phyloP scores from a whole-genome alignment of 345 rosid genomes.

The Hypericum androsaemum region DNA sequence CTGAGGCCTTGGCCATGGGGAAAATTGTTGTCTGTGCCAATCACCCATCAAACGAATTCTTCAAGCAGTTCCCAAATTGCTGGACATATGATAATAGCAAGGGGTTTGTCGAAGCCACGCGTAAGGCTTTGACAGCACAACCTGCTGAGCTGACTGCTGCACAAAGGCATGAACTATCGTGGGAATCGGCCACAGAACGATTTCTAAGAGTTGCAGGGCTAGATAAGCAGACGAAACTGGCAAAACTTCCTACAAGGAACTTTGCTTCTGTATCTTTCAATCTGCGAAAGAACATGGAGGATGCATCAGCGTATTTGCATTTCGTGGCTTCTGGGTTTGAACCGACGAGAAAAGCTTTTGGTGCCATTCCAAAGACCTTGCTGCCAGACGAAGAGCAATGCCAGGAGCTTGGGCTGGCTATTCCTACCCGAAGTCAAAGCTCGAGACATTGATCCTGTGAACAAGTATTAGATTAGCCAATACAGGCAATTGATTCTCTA shows the following conservation, averaged over 20 bases:
- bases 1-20: conserved; percentile 98
- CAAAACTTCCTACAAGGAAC: conserved; percentile 15
- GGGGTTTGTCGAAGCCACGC: conserved; percentile 45
- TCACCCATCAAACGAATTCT: conserved; percentile 26
- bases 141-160: conserved; percentile 54
- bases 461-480: neutral
- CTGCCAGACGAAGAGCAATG: conserved; percentile 70
- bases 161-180: conserved; percentile 61
- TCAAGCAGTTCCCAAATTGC: conserved; percentile 81
- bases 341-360: conserved; percentile 60
- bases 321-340: conserved; percentile 62
- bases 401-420: conserved; percentile 64
- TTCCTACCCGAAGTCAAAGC: conserved; percentile 13
- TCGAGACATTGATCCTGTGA: conserved; percentile 7
- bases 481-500: too few species aligned
- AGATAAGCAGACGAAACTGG: conserved; percentile 6
- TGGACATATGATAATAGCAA: conserved; percentile 35
- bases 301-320: conserved; percentile 67
- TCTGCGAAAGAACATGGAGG: conserved; percentile 41
- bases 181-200: conserved; percentile 87
- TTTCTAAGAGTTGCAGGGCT: conserved; percentile 52
- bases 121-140: conserved; percentile 57
- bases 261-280: conserved; percentile 46
- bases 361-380: conserved; percentile 76
- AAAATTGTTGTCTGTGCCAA: conserved; percentile 58